phyloP scores from a whole-genome alignment of 345 rosid genomes.

The Brassica incana region DNA sequence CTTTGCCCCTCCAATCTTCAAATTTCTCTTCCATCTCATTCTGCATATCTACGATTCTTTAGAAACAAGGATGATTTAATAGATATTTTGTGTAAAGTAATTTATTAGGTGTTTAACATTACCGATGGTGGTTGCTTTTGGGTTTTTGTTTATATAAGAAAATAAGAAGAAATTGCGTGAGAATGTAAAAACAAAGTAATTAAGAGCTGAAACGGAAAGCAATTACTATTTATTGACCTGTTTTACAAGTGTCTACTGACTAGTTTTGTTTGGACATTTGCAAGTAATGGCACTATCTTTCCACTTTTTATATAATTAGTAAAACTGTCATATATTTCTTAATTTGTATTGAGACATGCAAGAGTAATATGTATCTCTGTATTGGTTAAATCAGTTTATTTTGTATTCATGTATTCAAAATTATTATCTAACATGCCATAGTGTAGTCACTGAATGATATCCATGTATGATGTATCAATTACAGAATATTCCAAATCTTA shows the following conservation, averaged over 20 bases:
- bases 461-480: background rate
- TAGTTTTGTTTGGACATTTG: slow-evolving; percentile 9
- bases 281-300: background rate
- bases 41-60: slow-evolving; percentile 14
- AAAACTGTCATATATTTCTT: background rate
- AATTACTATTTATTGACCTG: slow-evolving; percentile 8
- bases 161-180: background rate
- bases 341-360: background rate
- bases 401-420: background rate
- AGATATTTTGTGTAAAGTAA: background rate
- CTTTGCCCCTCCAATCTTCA: slow-evolving; percentile 54
- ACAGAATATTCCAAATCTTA: background rate
- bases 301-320: background rate
- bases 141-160: slow-evolving; percentile 15
- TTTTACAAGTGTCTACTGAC: slow-evolving; percentile 8
- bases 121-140: slow-evolving; percentile 13
- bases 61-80: background rate
- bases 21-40: slow-evolving; percentile 30
- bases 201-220: slow-evolving; percentile 18
- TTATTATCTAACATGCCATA: background rate
- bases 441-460: background rate
- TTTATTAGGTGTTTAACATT: slow-evolving; percentile 4
- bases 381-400: background rate
- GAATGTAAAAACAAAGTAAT: background rate
- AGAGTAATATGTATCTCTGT: background rate